Evolutionary conservation across 2,329 filamentous ascomycete species (phyloP), one percentile per base, ranked within the genome.

Genomic region (Sclerotinia borealis): DNA sequence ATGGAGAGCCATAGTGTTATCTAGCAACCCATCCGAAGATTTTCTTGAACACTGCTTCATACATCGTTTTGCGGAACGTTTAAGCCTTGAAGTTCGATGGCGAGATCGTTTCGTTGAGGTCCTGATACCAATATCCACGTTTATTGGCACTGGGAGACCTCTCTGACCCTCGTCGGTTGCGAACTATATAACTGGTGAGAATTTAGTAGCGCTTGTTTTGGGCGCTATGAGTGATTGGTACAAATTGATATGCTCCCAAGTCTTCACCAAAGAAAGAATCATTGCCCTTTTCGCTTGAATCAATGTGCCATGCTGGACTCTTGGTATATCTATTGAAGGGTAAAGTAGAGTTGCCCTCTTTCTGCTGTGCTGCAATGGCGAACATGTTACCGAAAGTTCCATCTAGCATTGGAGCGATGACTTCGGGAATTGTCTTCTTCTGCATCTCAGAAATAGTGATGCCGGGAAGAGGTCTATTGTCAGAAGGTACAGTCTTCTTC

Each of bases 231-330:
- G 27, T 34, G n/a, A 8, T 22, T 45, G 39, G 39, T 25, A 43
- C 39, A 58, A 17, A 25, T 55, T 45, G 48, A 45, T 22, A 63
- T n/a, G n/a, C 34, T 37, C 71, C 70, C 70, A 69, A 72, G 54
- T 72, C 70, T 47, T 74, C 70, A 2, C 72, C 72, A 65, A 72
- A 75, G 49, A 69, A 65, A 36, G 65, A 71, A 3, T 65, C 59
- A 34, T 72, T 72, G 19, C 72, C 72, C 31, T 68, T 64, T 15
- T 65, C 54, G 22, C 61, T 69, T 4, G 50, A 41, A 63, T 75
- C 72, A 52, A 75, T 68, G 6, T 68, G 64, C 49, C 66, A 68
- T 13, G 61, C 59, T n/a, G 67, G 65, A 58, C 65, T 63, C 17
- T 66, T 64, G 22, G 48, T 37, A 45, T 70, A 75, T 15, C 61